Base-by-base conservation (phyloP, 2,329 filamentous ascomycete species). In the Trichoderma polysporum region DNA sequence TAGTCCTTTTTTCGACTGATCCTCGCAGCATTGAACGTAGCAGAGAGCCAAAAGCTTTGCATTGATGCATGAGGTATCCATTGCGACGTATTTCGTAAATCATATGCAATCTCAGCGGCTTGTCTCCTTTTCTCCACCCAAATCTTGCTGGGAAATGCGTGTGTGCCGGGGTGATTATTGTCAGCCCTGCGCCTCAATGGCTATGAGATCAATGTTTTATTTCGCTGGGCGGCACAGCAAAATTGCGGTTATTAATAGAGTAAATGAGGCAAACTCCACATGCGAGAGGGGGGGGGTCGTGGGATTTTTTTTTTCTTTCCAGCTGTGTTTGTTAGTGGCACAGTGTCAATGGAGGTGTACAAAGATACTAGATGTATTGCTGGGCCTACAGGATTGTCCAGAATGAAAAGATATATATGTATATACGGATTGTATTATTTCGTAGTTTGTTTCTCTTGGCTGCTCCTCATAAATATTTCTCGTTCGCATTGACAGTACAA, bases 241-340 rank as follows among this genome's bases (percentile, higher is more conserved):
- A 41, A 54, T 64, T 64, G 60, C 60, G 27, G 60, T 64, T 64
- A 64, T 64, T 56, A 64, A 64, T 64, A 64, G 60, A 64, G 60
- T 47, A 56, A 62, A 64, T 64, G 60, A 64, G 39, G 50, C 37
- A 56, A 64, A 64, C 60, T 64, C 60, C 60, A 64, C 60, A 53
- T 56, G 50, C 25, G 22, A 64, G 58, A 56, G 50, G 49, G 49
- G 50, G 49, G 49, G 60, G 29, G 19, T 27, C 33, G 50, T 64
- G 50, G 39, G 12, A 25, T 52, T 50, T 61, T 33, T 33, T 31
- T 7, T 33, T n/a, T 17, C 12, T 15, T 4, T 22, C 10, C 27
- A 10, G 15, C n/a, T 39, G 45, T 22, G 2, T 29, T 47, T 56
- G 25, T 22, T 45, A 47, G 45, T 39, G 45, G 27, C 59, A 62